phyloP scores from a whole-genome alignment of 108 stramenopile species.

The Skeletonema costatum region DNA sequence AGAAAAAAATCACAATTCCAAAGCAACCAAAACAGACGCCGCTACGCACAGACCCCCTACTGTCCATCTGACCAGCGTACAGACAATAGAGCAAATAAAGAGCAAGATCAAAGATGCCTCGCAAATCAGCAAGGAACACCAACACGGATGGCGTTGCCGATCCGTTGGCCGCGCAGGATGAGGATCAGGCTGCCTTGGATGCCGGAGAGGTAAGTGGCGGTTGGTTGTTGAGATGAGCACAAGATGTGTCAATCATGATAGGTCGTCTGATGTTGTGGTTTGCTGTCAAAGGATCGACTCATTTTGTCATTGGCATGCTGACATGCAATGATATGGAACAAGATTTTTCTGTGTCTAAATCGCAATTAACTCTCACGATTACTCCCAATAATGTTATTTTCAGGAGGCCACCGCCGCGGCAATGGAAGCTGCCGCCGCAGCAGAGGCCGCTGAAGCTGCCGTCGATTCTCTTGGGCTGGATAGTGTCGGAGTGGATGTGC shows the following conservation, averaged over 20 bases:
- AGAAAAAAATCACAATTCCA: neutral
- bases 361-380: neutral
- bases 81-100: neutral
- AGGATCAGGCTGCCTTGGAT: neutral
- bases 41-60: neutral
- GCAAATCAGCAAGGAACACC: neutral
- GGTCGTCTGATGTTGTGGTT: neutral
- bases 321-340: too few relatives aligned
- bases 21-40: neutral
- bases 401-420: slow-evolving; percentile 8
- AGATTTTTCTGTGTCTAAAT: too few relatives aligned
- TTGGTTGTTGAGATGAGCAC: too few relatives aligned
- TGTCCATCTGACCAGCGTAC: slow-evolving; percentile 5
- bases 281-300: too few relatives aligned
- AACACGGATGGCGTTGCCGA: neutral
- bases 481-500: slow-evolving; percentile 7
- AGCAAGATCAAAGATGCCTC: slow-evolving; percentile 1
- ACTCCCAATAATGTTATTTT: neutral
- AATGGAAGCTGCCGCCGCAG: slow-evolving; percentile 14
- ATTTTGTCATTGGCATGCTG: neutral
- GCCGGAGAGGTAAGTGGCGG: neutral
- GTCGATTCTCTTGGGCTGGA: slow-evolving; percentile 21
- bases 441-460: slow-evolving; percentile 35
- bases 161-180: neutral
- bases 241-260: neutral